Evolutionary conservation across 2,329 filamentous ascomycete species (phyloP).

Genomic region (Clarireedia hainanense): DNA sequence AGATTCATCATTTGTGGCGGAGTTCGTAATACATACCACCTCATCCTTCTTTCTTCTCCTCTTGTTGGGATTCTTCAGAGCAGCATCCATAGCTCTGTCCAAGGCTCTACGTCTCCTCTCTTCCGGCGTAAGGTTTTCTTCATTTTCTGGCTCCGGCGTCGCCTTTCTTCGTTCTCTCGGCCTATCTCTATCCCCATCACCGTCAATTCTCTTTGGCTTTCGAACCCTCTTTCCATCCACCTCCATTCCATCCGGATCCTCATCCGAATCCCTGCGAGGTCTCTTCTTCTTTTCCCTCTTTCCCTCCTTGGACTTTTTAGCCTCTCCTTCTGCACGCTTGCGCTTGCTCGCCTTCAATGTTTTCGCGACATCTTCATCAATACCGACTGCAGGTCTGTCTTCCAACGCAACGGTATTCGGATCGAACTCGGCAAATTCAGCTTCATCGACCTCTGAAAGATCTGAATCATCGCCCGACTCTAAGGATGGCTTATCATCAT

Average conservation of each 20-base stretch:
- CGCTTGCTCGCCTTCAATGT: constrained; percentile 58
- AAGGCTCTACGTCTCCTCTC: constrained; percentile 78
- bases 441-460: constrained; percentile 61
- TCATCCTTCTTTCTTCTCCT: constrained; percentile 69
- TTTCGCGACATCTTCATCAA: constrained; percentile 57
- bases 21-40: constrained; percentile 53
- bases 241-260: constrained; percentile 40
- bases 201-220: constrained; percentile 32
- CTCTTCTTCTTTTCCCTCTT: constrained; percentile 65
- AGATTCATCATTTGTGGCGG: constrained; percentile 9
- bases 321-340: constrained; percentile 55
- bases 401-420: constrained; percentile 55
- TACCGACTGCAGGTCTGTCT: constrained; percentile 51
- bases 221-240: constrained; percentile 45
- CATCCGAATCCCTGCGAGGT: constrained; percentile 40
- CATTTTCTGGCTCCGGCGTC: constrained; percentile 56
- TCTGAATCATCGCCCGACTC: constrained; percentile 39
- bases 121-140: constrained; percentile 74
- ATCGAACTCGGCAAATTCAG: constrained; percentile 64
- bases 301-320: constrained; percentile 62
- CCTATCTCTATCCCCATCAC: constrained; percentile 27
- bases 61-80: constrained; percentile 72
- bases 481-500: constrained; percentile 10
- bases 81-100: constrained; percentile 79
- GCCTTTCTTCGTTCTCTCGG: constrained; percentile 33